Conservation (phyloP, 1,284 basidiomycete species). For the Lignosus rhinocerotis region DNA sequence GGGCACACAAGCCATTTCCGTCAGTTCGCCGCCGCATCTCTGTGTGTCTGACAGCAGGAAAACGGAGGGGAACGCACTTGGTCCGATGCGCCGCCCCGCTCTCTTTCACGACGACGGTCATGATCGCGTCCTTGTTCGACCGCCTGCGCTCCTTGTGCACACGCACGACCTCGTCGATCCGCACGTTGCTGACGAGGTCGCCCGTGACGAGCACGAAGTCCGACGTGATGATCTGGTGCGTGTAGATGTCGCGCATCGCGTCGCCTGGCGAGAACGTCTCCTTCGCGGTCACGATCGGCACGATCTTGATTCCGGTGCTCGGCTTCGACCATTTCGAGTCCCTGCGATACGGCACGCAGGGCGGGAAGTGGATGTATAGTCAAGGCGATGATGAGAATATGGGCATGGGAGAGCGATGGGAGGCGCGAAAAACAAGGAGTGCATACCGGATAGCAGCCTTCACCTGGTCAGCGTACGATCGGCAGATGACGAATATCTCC, state of each 20-base stretch:
- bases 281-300: slow-evolving; percentile 84
- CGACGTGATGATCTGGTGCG: slow-evolving; percentile 85
- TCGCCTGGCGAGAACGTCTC: slow-evolving; percentile 93
- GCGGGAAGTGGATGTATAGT: slow-evolving; percentile 4
- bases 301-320: slow-evolving; percentile 79
- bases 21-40: background rate
- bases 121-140: slow-evolving; percentile 89
- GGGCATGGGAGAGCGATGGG: slow-evolving; percentile 2
- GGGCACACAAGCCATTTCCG: too few species aligned
- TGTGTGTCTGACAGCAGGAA: slow-evolving; percentile 5
- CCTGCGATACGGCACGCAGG: slow-evolving; percentile 37
- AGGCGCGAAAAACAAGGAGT: slow-evolving; percentile 5
- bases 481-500: slow-evolving; percentile 93
- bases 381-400: background rate
- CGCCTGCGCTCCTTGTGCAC: slow-evolving; percentile 88
- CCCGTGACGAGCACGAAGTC: slow-evolving; percentile 95
- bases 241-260: slow-evolving; percentile 96
- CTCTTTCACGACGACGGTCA: slow-evolving; percentile 93
- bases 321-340: slow-evolving; percentile 81
- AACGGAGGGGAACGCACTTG: slow-evolving; percentile 50
- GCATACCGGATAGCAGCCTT: slow-evolving; percentile 78
- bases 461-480: slow-evolving; percentile 84
- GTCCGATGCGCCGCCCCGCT: slow-evolving; percentile 71
- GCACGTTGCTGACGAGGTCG: slow-evolving; percentile 92
- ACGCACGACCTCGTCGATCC: slow-evolving; percentile 86